phyloP scores from a whole-genome alignment of 176 grass and related monocot genomes.

The Panicum miliaceum region DNA sequence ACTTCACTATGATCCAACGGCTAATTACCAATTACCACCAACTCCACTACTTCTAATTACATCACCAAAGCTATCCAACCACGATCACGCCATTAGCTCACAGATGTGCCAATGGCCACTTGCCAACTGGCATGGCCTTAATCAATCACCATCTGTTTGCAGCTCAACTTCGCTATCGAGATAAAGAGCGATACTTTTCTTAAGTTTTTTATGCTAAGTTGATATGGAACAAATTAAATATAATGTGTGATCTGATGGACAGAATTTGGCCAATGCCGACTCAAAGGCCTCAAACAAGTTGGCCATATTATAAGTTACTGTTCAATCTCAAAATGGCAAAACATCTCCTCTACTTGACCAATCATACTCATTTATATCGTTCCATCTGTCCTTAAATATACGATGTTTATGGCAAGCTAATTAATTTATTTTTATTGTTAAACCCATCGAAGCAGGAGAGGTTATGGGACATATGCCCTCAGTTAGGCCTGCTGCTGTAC shows the following conservation, averaged over 20 bases:
- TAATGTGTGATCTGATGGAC: background rate
- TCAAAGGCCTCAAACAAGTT: background rate
- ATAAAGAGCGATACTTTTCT: slow-evolving; percentile 12
- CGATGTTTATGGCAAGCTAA: too few relatives aligned
- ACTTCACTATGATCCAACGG: background rate
- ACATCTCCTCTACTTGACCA: too few relatives aligned
- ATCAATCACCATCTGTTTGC: background rate
- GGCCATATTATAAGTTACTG: background rate
- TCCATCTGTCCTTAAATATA: too few relatives aligned
- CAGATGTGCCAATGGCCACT: background rate
- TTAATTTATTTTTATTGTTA: too few relatives aligned
- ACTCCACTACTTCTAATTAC: slow-evolving; percentile 25
- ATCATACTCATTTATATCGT: too few relatives aligned
- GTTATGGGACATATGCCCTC: too few relatives aligned
- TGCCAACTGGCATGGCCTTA: slow-evolving; percentile 2
- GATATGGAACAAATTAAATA: background rate
- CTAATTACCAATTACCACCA: slow-evolving; percentile 18
- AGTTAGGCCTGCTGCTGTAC: too few relatives aligned
- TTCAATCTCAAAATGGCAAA: background rate
- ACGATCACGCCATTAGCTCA: background rate
- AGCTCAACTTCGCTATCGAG: background rate
- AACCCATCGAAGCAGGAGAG: too few relatives aligned
- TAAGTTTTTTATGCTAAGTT: background rate
- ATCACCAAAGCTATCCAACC: slow-evolving; percentile 3
- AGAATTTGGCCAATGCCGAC: slow-evolving; percentile 1